A percentile compares a stretch with the other conserved stretches of the same genome.
phyloP scores from a whole-genome alignment of 2,329 filamentous ascomycete species.

The Chrysosporium keratinophilum region DNA sequence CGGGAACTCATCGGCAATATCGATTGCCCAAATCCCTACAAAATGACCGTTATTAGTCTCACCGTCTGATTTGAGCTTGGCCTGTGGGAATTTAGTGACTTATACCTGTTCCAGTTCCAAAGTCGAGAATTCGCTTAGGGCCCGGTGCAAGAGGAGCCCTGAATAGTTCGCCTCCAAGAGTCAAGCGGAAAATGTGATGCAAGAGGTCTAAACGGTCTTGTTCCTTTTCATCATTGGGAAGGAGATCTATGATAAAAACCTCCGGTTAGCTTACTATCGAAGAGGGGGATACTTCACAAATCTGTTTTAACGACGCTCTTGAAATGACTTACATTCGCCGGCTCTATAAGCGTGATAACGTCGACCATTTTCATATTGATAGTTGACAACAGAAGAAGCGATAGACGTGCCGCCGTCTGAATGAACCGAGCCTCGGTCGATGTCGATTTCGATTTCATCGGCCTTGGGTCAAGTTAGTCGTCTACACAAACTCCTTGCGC shows the following conservation, averaged over 20 bases:
- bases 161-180: conserved; percentile 31
- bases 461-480: background rate
- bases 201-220: conserved; percentile 35
- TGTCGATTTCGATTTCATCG: background rate
- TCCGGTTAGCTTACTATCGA: background rate
- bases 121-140: conserved; percentile 38
- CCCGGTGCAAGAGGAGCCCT: conserved; percentile 29
- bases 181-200: conserved; percentile 44
- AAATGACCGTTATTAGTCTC: background rate
- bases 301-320: background rate
- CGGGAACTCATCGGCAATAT: conserved; percentile 35
- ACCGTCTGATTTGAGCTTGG: background rate
- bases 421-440: background rate
- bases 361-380: conserved; percentile 14
- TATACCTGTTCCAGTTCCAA: conserved; percentile 37
- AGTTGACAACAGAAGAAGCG: conserved; percentile 14
- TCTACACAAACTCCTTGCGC: background rate
- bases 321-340: conserved; percentile 11
- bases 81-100: conserved; percentile 9
- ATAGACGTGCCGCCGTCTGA: conserved; percentile 8
- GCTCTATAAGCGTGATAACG: conserved; percentile 13
- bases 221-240: conserved; percentile 15
- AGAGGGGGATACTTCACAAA: background rate
- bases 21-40: conserved; percentile 35
- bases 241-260: background rate